Conservation (phyloP, 2,329 filamentous ascomycete genomes). For the Alternaria gansuensis region DNA sequence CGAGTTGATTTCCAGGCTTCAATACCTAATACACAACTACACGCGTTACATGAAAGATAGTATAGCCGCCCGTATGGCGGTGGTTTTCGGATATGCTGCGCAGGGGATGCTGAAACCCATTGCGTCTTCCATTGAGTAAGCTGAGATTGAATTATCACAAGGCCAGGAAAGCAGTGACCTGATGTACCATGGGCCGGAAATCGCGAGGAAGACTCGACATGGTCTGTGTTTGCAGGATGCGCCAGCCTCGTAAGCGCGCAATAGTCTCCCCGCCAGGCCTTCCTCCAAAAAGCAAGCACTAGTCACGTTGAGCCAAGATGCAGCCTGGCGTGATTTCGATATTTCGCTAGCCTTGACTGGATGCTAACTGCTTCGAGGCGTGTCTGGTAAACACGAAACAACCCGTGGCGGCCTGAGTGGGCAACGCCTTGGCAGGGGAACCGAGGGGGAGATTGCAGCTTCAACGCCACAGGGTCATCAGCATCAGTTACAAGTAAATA, state of each 20-base stretch:
- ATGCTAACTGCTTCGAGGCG: constrained; percentile 7
- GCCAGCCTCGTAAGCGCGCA: background rate
- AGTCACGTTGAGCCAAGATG: constrained; percentile 3
- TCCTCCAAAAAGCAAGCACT: constrained; percentile 9
- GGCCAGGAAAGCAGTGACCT: constrained; percentile 10
- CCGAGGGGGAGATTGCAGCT: constrained; percentile 12
- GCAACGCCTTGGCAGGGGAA: constrained; percentile 23
- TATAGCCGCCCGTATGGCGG: background rate
- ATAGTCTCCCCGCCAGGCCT: background rate
- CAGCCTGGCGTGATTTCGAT: constrained; percentile 9
- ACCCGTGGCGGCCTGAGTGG: constrained; percentile 3
- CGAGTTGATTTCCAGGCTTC: background rate
- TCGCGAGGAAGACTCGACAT: background rate
- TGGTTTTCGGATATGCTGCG: background rate
- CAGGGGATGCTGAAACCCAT: background rate
- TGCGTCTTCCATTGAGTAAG: background rate
- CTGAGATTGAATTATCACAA: background rate
- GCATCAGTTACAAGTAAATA: background rate
- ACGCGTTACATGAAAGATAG: background rate
- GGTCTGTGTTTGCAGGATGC: background rate
- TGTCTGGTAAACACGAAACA: constrained; percentile 15
- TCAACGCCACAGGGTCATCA: constrained; percentile 1
- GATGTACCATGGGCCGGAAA: background rate
- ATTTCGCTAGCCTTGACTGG: background rate
- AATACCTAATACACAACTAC: background rate